Percentiles rank a stretch among this genome's conserved stretches.
These are phyloP conservation scores for Nitzschia sp. DNA, from an alignment of 108 stramenopile genomes.

Conservation along the genomic window DNA sequence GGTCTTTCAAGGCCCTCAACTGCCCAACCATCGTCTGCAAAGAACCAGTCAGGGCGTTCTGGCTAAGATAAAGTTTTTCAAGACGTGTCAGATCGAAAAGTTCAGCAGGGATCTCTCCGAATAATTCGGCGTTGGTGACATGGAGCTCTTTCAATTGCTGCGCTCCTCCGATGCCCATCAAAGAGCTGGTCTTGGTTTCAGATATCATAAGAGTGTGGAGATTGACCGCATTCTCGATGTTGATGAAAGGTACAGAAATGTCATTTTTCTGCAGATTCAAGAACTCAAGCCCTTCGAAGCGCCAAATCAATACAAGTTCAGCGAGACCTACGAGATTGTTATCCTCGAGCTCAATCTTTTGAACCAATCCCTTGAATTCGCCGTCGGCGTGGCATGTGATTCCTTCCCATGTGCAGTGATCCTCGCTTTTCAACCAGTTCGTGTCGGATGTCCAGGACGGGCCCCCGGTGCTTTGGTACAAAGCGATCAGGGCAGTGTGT, in stretches of 20 bases:
- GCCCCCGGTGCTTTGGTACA: constrained; percentile 43
- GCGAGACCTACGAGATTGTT: constrained; percentile 62
- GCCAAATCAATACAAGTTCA: constrained; percentile 26
- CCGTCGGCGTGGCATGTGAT: constrained; percentile 44
- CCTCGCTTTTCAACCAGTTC: constrained; percentile 39
- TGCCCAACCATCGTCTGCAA: constrained; percentile 43
- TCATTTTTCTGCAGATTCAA: constrained; percentile 56
- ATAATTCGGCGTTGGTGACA: constrained; percentile 39
- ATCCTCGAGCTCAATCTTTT: constrained; percentile 57
- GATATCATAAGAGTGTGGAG: constrained; percentile 69
- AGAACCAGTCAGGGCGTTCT: constrained; percentile 47
- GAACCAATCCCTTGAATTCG: constrained; percentile 33
- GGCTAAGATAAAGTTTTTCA: constrained; percentile 46
- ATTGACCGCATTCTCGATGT: constrained; percentile 63
- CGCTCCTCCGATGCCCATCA: constrained; percentile 41
- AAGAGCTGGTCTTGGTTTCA: constrained; percentile 36
- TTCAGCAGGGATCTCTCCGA: constrained; percentile 41
- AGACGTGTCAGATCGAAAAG: constrained; percentile 40
- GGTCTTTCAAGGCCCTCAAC: constrained; percentile 41
- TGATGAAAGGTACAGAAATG: constrained; percentile 54
- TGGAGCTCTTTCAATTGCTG: constrained; percentile 33
- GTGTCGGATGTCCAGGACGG: constrained; percentile 32
- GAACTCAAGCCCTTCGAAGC: constrained; percentile 29
- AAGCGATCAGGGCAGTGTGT: constrained; percentile 44
- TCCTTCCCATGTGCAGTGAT: constrained; percentile 50